These are phyloP conservation scores for Debaryomyces sp. DNA, from an alignment of 1,139 yeast species.

Conservation along the genomic window DNA sequence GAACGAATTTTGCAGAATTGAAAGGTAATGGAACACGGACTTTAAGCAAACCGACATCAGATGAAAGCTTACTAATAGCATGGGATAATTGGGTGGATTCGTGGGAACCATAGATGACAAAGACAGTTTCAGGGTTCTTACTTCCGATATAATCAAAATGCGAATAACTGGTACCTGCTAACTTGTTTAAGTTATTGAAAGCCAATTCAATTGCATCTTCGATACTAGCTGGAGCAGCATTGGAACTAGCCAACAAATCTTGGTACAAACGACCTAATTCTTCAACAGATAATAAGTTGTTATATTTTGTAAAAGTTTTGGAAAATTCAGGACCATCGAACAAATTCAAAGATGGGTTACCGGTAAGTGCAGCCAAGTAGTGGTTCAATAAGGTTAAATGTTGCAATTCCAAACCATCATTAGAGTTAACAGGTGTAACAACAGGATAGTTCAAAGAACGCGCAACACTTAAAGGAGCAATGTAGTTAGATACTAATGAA, in stretches of 20 bases:
- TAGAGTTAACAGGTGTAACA: constrained; percentile 62
- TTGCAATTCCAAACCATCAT: constrained; percentile 60
- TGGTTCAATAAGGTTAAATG: constrained; percentile 67
- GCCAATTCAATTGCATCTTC: constrained; percentile 45
- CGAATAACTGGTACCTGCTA: constrained; percentile 60
- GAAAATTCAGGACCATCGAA: constrained; percentile 79
- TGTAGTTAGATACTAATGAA: constrained; percentile 65
- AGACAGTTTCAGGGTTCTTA: constrained; percentile 62
- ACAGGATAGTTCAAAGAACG: constrained; percentile 70
- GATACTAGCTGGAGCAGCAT: constrained; percentile 29
- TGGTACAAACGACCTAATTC: constrained; percentile 47
- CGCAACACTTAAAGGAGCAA: constrained; percentile 65
- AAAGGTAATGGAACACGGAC: constrained; percentile 83
- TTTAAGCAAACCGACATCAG: constrained; percentile 63
- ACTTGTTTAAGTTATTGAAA: constrained; percentile 53
- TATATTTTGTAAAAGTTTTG: constrained; percentile 55
- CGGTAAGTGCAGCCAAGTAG: constrained; percentile 56
- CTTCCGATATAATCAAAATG: constrained; percentile 76
- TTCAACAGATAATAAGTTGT: constrained; percentile 47
- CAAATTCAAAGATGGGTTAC: constrained; percentile 65
- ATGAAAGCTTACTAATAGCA: constrained; percentile 38
- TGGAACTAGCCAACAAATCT: constrained; percentile 32
- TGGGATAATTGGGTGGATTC: constrained; percentile 59
- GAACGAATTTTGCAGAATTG: constrained; percentile 59
- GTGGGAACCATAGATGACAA: constrained; percentile 76